Conservation (phyloP, 2,329 filamentous ascomycete species). For the Meredithiella fracta region DNA sequence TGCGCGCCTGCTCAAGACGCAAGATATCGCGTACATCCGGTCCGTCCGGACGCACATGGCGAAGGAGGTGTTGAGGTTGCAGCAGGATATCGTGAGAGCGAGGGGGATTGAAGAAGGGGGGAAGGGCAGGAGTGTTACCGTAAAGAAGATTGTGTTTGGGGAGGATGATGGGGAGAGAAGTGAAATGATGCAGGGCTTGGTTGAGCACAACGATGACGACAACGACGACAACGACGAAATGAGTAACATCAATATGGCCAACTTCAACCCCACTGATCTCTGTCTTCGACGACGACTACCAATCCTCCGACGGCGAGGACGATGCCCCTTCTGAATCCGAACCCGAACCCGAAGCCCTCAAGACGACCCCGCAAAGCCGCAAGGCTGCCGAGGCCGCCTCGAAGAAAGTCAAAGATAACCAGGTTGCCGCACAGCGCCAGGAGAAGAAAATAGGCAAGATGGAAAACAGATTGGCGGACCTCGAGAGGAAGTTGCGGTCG, state of each 20-base stretch:
- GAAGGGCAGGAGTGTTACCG: slow-evolving; percentile 17
- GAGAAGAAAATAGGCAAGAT: slow-evolving; percentile 26
- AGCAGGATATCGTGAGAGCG: slow-evolving; percentile 31
- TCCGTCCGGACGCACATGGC: slow-evolving; percentile 42
- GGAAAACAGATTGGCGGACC: slow-evolving; percentile 30
- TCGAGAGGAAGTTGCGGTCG: slow-evolving; percentile 37
- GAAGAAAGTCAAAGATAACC: slow-evolving; percentile 16
- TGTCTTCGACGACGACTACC: slow-evolving; percentile 17
- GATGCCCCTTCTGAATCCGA: slow-evolving; percentile 30
- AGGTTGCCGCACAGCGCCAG: slow-evolving; percentile 12
- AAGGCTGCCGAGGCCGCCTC: slow-evolving; percentile 19
- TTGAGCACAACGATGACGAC: slow-evolving; percentile 21
- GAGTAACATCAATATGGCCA: slow-evolving; percentile 11
- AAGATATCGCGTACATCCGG: slow-evolving; percentile 48
- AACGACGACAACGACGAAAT: slow-evolving; percentile 20
- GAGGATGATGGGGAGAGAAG: slow-evolving; percentile 18
- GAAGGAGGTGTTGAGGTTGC: slow-evolving; percentile 40
- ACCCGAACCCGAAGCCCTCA: slow-evolving; percentile 20
- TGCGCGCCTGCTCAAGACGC: slow-evolving; percentile 49
- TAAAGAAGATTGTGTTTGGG: slow-evolving; percentile 29
- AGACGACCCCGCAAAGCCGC: slow-evolving; percentile 12
- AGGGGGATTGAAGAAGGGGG: slow-evolving; percentile 18
- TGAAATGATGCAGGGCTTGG: slow-evolving; percentile 21
- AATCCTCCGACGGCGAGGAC: slow-evolving; percentile 18
- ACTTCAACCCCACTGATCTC: slow-evolving; percentile 15